Percentiles rank a stretch among this genome's conserved stretches.
These are phyloP conservation scores for Erysimum cheiranthoides DNA, from an alignment of 345 rosid species.

Conservation along the genomic window DNA sequence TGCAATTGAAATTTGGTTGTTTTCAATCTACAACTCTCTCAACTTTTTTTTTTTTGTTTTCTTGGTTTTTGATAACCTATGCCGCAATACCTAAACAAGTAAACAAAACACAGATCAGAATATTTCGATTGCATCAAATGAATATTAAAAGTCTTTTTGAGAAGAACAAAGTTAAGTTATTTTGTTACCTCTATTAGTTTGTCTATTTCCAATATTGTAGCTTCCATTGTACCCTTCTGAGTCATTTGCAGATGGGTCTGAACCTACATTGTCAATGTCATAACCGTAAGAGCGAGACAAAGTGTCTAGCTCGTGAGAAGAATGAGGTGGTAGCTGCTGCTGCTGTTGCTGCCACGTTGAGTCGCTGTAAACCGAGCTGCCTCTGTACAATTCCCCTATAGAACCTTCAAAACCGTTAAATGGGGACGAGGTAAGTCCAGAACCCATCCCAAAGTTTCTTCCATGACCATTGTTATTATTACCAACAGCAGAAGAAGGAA, in stretches of 20 bases:
- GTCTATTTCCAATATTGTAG: slow-evolving; percentile 73
- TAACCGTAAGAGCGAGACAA: slow-evolving; percentile 63
- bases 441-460: slow-evolving; percentile 55
- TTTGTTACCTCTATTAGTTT: slow-evolving; percentile 78
- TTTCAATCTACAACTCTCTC: slow-evolving; percentile 36
- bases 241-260: slow-evolving; percentile 64
- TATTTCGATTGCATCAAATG: neutral
- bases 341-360: slow-evolving; percentile 69
- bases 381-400: slow-evolving; percentile 64
- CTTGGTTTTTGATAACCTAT: slow-evolving; percentile 40
- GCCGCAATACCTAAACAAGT: slow-evolving; percentile 42
- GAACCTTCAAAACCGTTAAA: slow-evolving; percentile 69
- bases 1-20: slow-evolving; percentile 26
- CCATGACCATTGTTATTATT: slow-evolving; percentile 49
- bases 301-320: slow-evolving; percentile 63
- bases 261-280: slow-evolving; percentile 64
- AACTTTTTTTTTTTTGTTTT: neutral
- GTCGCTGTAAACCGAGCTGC: slow-evolving; percentile 70
- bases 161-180: neutral
- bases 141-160: neutral
- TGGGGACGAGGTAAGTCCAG: slow-evolving; percentile 50
- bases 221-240: slow-evolving; percentile 75
- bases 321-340: slow-evolving; percentile 38
- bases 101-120: slow-evolving; percentile 15
- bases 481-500: slow-evolving; percentile 51